Evolutionary conservation across 805 yeast species (phyloP).

Genomic region (Pichia gijzeniarum): DNA sequence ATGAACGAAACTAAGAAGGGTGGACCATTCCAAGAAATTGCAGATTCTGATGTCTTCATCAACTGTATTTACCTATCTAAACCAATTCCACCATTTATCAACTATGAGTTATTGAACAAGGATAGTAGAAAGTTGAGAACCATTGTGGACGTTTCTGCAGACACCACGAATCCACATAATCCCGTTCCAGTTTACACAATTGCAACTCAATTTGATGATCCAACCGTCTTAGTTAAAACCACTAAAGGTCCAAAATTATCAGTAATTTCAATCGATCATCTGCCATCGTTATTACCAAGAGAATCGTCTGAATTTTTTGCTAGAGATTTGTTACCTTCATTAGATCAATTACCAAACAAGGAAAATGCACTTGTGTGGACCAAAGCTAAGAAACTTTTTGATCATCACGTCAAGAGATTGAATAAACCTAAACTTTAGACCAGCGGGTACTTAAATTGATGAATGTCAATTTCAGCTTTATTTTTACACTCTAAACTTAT

Average conservation of each 20-base stretch:
- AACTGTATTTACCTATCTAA: slow-evolving; percentile 92
- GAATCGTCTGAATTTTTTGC: slow-evolving; percentile 94
- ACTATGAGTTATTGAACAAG: slow-evolving; percentile 57
- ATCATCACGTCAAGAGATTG: slow-evolving; percentile 77
- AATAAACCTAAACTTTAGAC: slow-evolving; percentile 35
- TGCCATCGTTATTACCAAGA: slow-evolving; percentile 93
- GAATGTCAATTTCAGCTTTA: too few relatives aligned
- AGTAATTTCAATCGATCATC: slow-evolving; percentile 92
- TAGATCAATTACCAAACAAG: slow-evolving; percentile 79
- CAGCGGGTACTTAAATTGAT: too few relatives aligned
- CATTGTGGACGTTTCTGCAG: slow-evolving; percentile 97
- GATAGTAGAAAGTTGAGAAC: slow-evolving; percentile 74
- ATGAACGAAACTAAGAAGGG: slow-evolving; percentile 94
- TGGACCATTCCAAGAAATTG: slow-evolving; percentile 94
- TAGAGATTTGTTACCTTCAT: slow-evolving; percentile 80
- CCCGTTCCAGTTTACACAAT: slow-evolving; percentile 91
- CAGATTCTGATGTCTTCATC: slow-evolving; percentile 79
- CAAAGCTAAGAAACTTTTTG: slow-evolving; percentile 76
- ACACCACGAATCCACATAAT: slow-evolving; percentile 96
- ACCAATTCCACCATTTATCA: slow-evolving; percentile 90
- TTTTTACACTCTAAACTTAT: too few relatives aligned
- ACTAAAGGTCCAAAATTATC: slow-evolving; percentile 78
- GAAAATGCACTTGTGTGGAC: slow-evolving; percentile 85
- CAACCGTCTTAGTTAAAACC: slow-evolving; percentile 81
- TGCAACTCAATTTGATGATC: slow-evolving; percentile 86